Evolutionary conservation across 306 rosid genomes (phyloP).

Genomic region (Albizia julibrissin): DNA sequence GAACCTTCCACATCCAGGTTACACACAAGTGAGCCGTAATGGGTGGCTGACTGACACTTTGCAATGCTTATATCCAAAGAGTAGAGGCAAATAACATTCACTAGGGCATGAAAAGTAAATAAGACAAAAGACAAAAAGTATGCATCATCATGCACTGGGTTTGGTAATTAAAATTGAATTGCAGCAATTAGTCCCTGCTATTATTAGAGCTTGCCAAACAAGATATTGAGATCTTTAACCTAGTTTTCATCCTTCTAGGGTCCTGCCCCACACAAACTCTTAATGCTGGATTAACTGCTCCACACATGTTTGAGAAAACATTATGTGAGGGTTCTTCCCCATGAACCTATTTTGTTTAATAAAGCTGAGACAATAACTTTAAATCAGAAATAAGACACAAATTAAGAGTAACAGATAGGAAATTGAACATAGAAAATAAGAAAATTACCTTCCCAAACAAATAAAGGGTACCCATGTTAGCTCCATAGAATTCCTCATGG

Average conservation of each 20-base stretch:
- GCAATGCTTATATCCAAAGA: background rate
- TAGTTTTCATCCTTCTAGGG: background rate
- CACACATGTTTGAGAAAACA: background rate
- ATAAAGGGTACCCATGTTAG: constrained; percentile 75
- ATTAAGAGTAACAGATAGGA: background rate
- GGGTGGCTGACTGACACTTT: constrained; percentile 3
- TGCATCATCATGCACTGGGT: background rate
- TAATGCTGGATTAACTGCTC: background rate
- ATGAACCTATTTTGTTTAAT: background rate
- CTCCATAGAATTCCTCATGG: constrained; percentile 80
- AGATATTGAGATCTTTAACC: background rate
- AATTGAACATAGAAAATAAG: background rate
- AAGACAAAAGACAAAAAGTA: background rate
- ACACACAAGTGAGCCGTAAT: constrained; percentile 16
- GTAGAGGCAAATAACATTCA: background rate
- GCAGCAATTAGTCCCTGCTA: background rate
- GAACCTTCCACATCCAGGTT: constrained; percentile 29
- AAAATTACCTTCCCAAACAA: constrained; percentile 90
- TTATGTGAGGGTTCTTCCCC: background rate
- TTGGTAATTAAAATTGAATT: background rate
- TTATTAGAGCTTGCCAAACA: background rate
- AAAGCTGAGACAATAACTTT: background rate
- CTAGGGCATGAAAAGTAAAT: background rate
- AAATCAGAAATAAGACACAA: background rate
- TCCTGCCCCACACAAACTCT: background rate